Evolutionary conservation across 192 early-diverging fungal genomes (phyloP).

Genomic region (Coemansia biformis): DNA sequence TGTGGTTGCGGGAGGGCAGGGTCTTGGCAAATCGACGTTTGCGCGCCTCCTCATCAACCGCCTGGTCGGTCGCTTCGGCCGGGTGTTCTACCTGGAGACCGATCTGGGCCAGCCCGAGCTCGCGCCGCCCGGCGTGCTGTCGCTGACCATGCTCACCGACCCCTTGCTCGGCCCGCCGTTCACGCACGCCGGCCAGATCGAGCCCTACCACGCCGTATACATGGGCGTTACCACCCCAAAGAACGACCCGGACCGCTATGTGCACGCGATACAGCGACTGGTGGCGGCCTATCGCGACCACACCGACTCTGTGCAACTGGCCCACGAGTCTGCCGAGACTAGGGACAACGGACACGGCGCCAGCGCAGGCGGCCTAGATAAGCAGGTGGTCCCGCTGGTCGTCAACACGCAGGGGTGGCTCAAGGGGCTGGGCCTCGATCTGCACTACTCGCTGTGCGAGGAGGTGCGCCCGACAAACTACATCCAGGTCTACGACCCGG

Average conservation of each 20-base stretch:
- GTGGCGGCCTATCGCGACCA: slow-evolving; percentile 55
- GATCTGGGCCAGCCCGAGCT: slow-evolving; percentile 93
- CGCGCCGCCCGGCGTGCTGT: slow-evolving; percentile 70
- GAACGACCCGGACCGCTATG: slow-evolving; percentile 78
- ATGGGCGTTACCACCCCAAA: slow-evolving; percentile 72
- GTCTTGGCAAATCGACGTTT: slow-evolving; percentile 89
- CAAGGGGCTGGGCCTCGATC: slow-evolving; percentile 80
- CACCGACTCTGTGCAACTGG: slow-evolving; percentile 6
- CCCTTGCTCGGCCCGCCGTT: slow-evolving; percentile 85
- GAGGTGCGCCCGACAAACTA: slow-evolving; percentile 63
- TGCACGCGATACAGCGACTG: slow-evolving; percentile 60
- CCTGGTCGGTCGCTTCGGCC: slow-evolving; percentile 60
- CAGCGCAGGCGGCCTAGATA: slow-evolving; percentile 9
- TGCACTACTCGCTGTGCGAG: slow-evolving; percentile 65
- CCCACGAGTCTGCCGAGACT: slow-evolving; percentile 7
- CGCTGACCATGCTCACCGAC: slow-evolving; percentile 62
- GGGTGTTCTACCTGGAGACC: slow-evolving; percentile 81
- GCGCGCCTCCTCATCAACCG: slow-evolving; percentile 71
- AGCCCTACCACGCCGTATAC: slow-evolving; percentile 64
- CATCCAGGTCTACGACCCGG: slow-evolving; percentile 52
- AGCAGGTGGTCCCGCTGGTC: slow-evolving; percentile 67
- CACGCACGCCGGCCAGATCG: slow-evolving; percentile 55
- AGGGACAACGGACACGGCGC: too few relatives aligned
- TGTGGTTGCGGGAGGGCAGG: slow-evolving; percentile 70
- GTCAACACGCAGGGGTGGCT: slow-evolving; percentile 96